Percentiles rank a stretch among this genome's conserved stretches.
Conservation (phyloP, 2,329 filamentous ascomycete species). For the Arachnopeziza araneosa region DNA sequence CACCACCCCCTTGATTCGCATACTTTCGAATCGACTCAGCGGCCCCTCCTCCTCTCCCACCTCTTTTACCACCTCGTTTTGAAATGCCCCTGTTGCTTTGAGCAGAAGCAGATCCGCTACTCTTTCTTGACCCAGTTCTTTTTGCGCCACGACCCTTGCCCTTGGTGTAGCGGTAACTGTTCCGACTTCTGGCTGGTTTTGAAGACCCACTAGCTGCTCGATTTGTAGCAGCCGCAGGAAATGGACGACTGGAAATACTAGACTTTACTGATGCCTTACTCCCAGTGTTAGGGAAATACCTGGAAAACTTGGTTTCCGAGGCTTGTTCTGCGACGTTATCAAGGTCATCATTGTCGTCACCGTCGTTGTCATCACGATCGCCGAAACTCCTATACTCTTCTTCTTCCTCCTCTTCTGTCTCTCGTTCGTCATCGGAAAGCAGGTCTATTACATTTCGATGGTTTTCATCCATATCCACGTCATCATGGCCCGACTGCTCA, state of each 20-base stretch:
- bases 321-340: slow-evolving; percentile 3
- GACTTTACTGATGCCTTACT: background rate
- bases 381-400: slow-evolving; percentile 7
- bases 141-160: slow-evolving; percentile 5
- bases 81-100: slow-evolving; percentile 14
- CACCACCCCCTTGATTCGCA: slow-evolving; percentile 2
- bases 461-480: slow-evolving; percentile 26
- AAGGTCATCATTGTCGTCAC: slow-evolving; percentile 10
- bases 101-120: slow-evolving; percentile 12
- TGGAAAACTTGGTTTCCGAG: slow-evolving; percentile 6
- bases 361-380: slow-evolving; percentile 6
- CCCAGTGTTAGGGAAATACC: background rate
- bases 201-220: background rate
- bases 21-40: background rate
- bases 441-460: slow-evolving; percentile 48
- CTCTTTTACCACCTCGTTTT: slow-evolving; percentile 11
- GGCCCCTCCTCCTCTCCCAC: slow-evolving; percentile 3
- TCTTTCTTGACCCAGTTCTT: slow-evolving; percentile 6
- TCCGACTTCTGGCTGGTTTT: background rate
- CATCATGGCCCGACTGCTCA: slow-evolving; percentile 12
- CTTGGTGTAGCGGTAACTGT: background rate
- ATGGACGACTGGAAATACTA: background rate
- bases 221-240: background rate
- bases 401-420: slow-evolving; percentile 21
- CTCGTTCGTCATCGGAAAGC: slow-evolving; percentile 32